Conservation (phyloP, 257 asterid genomes). For the Solanum clarkiae region DNA sequence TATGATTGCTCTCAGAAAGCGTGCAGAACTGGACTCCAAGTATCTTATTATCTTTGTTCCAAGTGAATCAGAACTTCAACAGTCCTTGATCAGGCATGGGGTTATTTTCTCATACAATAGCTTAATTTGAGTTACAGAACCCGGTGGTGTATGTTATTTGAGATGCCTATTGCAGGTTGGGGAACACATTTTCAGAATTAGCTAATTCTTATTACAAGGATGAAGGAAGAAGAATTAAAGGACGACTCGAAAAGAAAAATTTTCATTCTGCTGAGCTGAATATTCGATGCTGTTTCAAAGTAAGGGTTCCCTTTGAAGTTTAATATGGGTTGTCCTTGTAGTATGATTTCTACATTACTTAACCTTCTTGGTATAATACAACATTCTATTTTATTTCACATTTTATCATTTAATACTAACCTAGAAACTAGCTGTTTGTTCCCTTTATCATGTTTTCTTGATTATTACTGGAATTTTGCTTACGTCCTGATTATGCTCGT, state of each 20-base stretch:
- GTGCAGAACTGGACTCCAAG: constrained; percentile 85
- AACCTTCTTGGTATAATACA: not conserved
- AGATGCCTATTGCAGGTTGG: constrained; percentile 47
- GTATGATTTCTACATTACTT: not conserved
- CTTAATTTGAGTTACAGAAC: not conserved
- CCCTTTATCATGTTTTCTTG: not conserved
- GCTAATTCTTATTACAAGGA: constrained; percentile 71
- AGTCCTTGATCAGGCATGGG: constrained; percentile 76
- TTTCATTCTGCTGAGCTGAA: constrained; percentile 57
- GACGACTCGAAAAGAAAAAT: constrained; percentile 68
- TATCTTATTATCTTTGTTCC: constrained; percentile 46
- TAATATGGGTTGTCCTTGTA: not conserved
- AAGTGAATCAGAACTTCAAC: constrained; percentile 57
- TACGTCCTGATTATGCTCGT: constrained; percentile 28
- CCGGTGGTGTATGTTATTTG: not conserved
- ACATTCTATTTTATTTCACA: not conserved
- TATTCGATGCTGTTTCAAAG: constrained; percentile 89
- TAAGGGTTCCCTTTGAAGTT: constrained; percentile 16
- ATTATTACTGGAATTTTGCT: constrained; percentile 4
- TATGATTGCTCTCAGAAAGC: constrained; percentile 77
- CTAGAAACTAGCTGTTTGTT: not conserved
- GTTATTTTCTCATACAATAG: constrained; percentile 1
- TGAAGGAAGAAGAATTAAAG: constrained; percentile 75
- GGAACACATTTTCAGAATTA: constrained; percentile 52
- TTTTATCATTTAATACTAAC: not conserved